Conservation (phyloP, 2,329 filamentous ascomycete genomes). For the Pseudopyrenochaeta lycopersici region DNA sequence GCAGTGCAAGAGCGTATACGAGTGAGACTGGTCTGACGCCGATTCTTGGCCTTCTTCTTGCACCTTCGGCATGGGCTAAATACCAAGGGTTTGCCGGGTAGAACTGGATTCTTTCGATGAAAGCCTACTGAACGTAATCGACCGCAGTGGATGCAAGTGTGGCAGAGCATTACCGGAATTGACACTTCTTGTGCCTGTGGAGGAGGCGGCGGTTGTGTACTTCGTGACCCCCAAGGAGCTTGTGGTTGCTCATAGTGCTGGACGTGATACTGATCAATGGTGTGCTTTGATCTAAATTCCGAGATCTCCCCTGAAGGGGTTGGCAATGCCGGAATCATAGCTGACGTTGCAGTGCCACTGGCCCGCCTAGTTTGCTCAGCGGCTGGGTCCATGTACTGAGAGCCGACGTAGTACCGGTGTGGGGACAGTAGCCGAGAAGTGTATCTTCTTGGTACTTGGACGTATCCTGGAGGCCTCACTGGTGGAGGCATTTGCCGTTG, state of each 20-base stretch:
- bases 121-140: constrained; percentile 44
- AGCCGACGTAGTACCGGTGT: constrained; percentile 19
- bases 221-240: constrained; percentile 9
- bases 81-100: constrained; percentile 39
- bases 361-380: constrained; percentile 9
- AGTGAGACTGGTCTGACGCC: constrained; percentile 22
- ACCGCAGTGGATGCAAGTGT: constrained; percentile 47
- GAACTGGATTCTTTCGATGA: constrained; percentile 46
- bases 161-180: constrained; percentile 39
- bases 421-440: constrained; percentile 17
- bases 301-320: constrained; percentile 16
- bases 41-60: constrained; percentile 32
- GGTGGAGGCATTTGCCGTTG: constrained; percentile 18
- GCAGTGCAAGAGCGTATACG: constrained; percentile 29
- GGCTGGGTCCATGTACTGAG: constrained; percentile 25
- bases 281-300: constrained; percentile 20
- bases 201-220: constrained; percentile 3
- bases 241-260: constrained; percentile 20
- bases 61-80: constrained; percentile 41
- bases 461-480: constrained; percentile 17
- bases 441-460: constrained; percentile 14
- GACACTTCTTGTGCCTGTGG: constrained; percentile 19
- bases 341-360: constrained; percentile 4
- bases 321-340: constrained; percentile 22
- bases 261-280: constrained; percentile 25